Percentiles rank a stretch among this genome's conserved stretches.
Evolutionary conservation across 371 early-diverging fungal genomes (phyloP).

Genomic region (Mortierella sp.): DNA sequence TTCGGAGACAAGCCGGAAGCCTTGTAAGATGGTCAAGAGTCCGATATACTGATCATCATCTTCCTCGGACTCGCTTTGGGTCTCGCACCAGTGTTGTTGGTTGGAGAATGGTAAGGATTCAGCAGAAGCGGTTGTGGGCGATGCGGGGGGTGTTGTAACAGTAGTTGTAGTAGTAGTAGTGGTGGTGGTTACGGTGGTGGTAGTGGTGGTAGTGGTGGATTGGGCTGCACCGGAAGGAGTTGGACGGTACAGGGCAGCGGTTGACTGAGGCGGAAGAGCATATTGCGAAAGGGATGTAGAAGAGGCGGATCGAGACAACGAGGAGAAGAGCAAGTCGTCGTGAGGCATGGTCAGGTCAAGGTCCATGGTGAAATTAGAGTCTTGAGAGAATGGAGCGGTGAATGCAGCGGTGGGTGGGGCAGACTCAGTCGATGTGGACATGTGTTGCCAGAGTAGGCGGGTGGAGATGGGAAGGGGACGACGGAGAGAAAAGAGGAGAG

Average conservation of each 20-base stretch:
- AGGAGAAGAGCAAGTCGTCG: constrained; percentile 23
- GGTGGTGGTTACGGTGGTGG: constrained; percentile 24
- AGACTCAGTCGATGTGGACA: too few species aligned
- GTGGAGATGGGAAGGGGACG: too few species aligned
- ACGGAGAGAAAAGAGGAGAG: too few species aligned
- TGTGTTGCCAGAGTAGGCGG: too few species aligned
- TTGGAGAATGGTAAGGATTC: background rate
- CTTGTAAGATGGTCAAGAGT: background rate
- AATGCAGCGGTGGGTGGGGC: too few species aligned
- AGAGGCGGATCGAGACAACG: constrained; percentile 32
- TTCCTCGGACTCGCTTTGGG: background rate
- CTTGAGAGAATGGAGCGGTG: constrained; percentile 1
- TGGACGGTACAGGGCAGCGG: background rate
- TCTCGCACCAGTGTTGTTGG: background rate
- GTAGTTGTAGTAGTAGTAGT: constrained; percentile 32
- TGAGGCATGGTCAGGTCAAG: constrained; percentile 22
- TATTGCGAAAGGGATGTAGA: constrained; percentile 25
- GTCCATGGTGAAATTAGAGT: constrained; percentile 21
- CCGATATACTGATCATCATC: background rate
- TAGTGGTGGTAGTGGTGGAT: constrained; percentile 4
- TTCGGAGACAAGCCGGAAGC: constrained; percentile 26
- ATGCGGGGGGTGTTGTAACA: constrained; percentile 12
- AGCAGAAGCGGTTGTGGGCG: background rate
- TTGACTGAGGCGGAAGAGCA: constrained; percentile 1
- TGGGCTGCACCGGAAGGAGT: background rate